Conservation (phyloP, 768 basidiomycete genomes). For the Rubroboletus satanas region DNA sequence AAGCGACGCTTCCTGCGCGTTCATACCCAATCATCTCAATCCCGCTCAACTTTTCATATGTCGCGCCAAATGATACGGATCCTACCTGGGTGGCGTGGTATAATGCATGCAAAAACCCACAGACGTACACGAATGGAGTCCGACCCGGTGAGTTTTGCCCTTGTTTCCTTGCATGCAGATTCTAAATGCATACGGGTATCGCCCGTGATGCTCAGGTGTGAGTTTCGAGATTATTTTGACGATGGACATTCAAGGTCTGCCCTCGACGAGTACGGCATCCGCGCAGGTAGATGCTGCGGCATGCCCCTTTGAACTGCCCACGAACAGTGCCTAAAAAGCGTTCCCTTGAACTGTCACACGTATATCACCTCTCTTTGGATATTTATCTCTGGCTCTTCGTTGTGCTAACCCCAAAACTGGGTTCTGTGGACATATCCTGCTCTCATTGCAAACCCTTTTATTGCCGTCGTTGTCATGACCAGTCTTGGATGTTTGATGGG, state of each 20-base stretch:
- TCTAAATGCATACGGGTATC: not conserved
- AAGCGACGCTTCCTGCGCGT: constrained; percentile 62
- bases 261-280: constrained; percentile 47
- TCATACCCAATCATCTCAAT: constrained; percentile 59
- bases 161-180: not conserved
- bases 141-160: constrained; percentile 52
- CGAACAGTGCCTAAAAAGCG: constrained; percentile 42
- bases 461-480: not conserved
- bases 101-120: constrained; percentile 65
- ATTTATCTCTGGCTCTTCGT: constrained; percentile 6
- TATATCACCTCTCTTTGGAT: constrained; percentile 7
- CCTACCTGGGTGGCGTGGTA: constrained; percentile 82
- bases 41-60: constrained; percentile 82
- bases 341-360: not conserved
- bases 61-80: constrained; percentile 76
- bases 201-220: constrained; percentile 34
- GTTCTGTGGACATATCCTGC: constrained; percentile 9
- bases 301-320: constrained; percentile 67
- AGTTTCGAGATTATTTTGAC: constrained; percentile 62
- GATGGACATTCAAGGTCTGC: constrained; percentile 69
- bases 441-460: not conserved
- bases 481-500: not conserved
- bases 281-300: constrained; percentile 56
- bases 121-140: constrained; percentile 43
- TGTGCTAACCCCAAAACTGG: constrained; percentile 1